Percentiles rank a stretch among this genome's conserved stretches.
Conservation (phyloP, 805 yeast genomes). For the Wickerhamomyces rabaulensis region DNA sequence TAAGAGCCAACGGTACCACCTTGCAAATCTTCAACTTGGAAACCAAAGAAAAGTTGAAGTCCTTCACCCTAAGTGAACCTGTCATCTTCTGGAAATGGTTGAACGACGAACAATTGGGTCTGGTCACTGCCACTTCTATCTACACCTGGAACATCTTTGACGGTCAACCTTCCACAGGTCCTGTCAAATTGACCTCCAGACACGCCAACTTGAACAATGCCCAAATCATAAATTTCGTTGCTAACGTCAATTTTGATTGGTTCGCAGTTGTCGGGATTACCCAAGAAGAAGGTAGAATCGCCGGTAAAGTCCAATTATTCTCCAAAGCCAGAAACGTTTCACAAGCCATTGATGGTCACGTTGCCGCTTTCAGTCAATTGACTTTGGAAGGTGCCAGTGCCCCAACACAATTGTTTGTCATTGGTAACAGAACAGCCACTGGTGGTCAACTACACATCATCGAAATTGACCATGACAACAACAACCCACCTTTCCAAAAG, state of each 20-base stretch:
- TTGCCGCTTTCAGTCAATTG: conserved; percentile 79
- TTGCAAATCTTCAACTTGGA: conserved; percentile 89
- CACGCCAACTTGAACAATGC: conserved; percentile 73
- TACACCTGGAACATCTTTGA: conserved; percentile 83
- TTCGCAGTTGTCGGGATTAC: conserved; percentile 92
- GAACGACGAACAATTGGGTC: conserved; percentile 63
- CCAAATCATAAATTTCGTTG: conserved; percentile 87
- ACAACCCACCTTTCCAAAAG: conserved; percentile 81
- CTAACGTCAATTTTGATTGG: conserved; percentile 82
- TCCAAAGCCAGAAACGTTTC: conserved; percentile 87
- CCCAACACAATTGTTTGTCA: conserved; percentile 79
- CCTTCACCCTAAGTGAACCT: conserved; percentile 80
- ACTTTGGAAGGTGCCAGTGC: conserved; percentile 67
- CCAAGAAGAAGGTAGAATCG: conserved; percentile 89
- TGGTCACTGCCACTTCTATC: conserved; percentile 73
- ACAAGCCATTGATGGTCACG: conserved; percentile 97
- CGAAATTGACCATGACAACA: conserved; percentile 91
- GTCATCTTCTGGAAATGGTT: conserved; percentile 97
- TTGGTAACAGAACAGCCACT: conserved; percentile 82
- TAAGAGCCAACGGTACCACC: conserved; percentile 95
- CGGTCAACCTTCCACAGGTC: conserved; percentile 71
- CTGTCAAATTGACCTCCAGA: conserved; percentile 74
- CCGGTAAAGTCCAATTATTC: conserved; percentile 92
- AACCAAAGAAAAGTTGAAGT: conserved; percentile 82
- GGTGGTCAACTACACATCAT: conserved; percentile 82